These are phyloP conservation scores for Lentinus brumalis DNA, from an alignment of 768 basidiomycete genomes.

Conservation along the genomic window DNA sequence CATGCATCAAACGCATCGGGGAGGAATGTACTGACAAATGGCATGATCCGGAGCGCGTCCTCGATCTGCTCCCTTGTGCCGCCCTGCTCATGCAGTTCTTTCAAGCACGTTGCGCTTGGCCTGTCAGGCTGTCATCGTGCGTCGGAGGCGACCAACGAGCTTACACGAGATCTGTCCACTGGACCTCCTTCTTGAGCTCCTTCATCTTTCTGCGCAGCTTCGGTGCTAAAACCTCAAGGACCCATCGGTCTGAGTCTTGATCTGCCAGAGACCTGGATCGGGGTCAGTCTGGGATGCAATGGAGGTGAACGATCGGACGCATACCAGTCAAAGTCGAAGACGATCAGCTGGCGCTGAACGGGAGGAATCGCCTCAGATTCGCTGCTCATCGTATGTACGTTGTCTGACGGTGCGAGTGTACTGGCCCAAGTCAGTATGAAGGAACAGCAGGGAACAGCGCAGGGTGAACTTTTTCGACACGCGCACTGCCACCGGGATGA, in stretches of 20 bases:
- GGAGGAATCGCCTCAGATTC: constrained; percentile 23
- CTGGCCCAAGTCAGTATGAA: no score
- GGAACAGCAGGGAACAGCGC: no score
- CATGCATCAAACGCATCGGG: neutral
- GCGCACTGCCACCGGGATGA: no score
- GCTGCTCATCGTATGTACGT: neutral
- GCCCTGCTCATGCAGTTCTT: constrained; percentile 70
- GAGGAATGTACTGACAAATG: constrained; percentile 64
- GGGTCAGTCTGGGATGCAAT: neutral
- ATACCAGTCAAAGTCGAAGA: constrained; percentile 98
- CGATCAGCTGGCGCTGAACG: constrained; percentile 66
- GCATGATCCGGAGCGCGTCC: constrained; percentile 74
- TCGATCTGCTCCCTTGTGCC: constrained; percentile 76
- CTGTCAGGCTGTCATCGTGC: constrained; percentile 8
- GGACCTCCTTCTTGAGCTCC: constrained; percentile 56
- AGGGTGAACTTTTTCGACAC: no score
- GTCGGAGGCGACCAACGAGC: constrained; percentile 19
- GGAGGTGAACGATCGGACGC: neutral
- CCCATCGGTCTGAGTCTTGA: constrained; percentile 95
- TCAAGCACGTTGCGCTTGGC: constrained; percentile 65
- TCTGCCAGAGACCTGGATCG: constrained; percentile 79
- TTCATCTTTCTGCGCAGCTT: constrained; percentile 85
- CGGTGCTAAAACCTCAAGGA: constrained; percentile 85
- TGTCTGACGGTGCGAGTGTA: no score
- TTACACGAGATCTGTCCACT: constrained; percentile 97